Conservation (phyloP, 192 early-diverging fungal species). For the Podila epigama region DNA sequence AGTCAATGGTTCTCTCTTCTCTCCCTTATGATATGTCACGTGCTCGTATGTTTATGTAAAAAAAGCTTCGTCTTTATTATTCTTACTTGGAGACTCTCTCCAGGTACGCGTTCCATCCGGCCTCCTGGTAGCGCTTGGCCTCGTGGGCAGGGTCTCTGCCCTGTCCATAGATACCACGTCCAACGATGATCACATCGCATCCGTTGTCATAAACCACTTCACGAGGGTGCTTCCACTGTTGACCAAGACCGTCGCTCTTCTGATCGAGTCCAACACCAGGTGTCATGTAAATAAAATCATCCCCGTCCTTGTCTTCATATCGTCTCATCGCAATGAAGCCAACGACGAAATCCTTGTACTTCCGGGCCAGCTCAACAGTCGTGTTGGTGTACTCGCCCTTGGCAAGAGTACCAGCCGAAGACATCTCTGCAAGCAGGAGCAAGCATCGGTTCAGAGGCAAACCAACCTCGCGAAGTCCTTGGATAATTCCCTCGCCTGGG, state of each 20-base stretch:
- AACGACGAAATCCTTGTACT: slow-evolving; percentile 90
- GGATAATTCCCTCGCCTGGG: slow-evolving; percentile 96
- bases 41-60: background rate
- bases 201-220: slow-evolving; percentile 84
- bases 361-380: slow-evolving; percentile 86
- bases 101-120: slow-evolving; percentile 97
- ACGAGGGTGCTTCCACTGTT: slow-evolving; percentile 94
- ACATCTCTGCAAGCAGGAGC: slow-evolving; percentile 97
- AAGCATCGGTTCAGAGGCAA: slow-evolving; percentile 78
- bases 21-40: background rate
- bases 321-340: slow-evolving; percentile 85
- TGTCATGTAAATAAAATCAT: slow-evolving; percentile 94
- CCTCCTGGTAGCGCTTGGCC: slow-evolving; percentile 86
- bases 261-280: slow-evolving; percentile 92
- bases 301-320: slow-evolving; percentile 60
- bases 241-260: slow-evolving; percentile 88
- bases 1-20: background rate
- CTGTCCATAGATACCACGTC: slow-evolving; percentile 94
- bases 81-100: slow-evolving; percentile 49
- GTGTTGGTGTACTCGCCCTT: slow-evolving; percentile 84
- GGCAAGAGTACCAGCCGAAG: slow-evolving; percentile 86
- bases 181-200: slow-evolving; percentile 98
- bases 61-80: background rate
- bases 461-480: slow-evolving; percentile 90
- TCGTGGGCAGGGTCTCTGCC: slow-evolving; percentile 74